phyloP scores from a whole-genome alignment of 2,329 filamentous ascomycete species.

The Lachnellula subtilissima region DNA sequence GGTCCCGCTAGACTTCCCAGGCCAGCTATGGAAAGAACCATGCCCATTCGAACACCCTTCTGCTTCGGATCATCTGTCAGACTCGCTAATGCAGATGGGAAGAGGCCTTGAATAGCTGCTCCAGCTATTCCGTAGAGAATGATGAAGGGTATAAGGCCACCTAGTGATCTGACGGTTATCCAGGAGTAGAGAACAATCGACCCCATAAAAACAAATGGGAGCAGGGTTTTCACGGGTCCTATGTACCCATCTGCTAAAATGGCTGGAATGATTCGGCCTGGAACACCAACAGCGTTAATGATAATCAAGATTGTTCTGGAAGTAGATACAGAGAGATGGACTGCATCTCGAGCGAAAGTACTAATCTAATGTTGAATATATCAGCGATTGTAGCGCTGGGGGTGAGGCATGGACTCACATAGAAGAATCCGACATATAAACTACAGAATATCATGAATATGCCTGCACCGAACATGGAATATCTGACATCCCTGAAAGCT shows the following conservation, averaged over 20 bases:
- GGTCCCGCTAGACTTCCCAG: conserved; percentile 6
- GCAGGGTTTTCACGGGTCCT: conserved; percentile 47
- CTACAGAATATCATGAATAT: conserved; percentile 32
- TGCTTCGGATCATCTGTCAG: conserved; percentile 47
- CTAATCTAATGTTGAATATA: conserved; percentile 10
- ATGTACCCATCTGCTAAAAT: conserved; percentile 38
- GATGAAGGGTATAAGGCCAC: conserved; percentile 43
- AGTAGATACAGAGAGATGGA: conserved; percentile 41
- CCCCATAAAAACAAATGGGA: conserved; percentile 36
- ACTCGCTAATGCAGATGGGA: conserved; percentile 43
- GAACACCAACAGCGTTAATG: conserved; percentile 43
- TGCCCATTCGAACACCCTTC: conserved; percentile 51
- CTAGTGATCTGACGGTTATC: conserved; percentile 39
- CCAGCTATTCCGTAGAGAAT: conserved; percentile 44
- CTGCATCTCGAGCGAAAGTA: conserved; percentile 36
- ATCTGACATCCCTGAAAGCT: conserved; percentile 39
- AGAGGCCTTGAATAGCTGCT: conserved; percentile 44
- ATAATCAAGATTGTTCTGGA: background rate
- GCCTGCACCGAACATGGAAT: conserved; percentile 39
- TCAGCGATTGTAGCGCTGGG: conserved; percentile 34
- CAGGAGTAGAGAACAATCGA: conserved; percentile 37
- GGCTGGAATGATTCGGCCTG: conserved; percentile 42
- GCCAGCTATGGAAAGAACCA: conserved; percentile 40
- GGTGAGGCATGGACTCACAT: background rate
- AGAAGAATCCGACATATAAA: conserved; percentile 37